Base-by-base conservation (phyloP, 1,284 basidiomycete species). In the Cystobasidium sp. region DNA sequence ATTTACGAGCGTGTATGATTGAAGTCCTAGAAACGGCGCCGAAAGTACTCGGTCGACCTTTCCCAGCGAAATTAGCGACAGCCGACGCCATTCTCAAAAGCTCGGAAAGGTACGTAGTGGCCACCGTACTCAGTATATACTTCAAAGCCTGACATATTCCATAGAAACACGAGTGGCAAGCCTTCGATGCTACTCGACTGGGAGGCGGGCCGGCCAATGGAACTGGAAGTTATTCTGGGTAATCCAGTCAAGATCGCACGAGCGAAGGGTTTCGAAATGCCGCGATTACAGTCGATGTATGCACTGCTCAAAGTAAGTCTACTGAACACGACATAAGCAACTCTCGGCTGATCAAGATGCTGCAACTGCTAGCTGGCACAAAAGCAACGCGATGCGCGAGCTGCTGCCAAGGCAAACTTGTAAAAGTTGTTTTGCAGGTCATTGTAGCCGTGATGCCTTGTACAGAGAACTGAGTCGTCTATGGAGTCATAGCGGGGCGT, bases 181-280 rank as follows among this genome's bases (percentile, higher is more conserved):
- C 84, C 84, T 8, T 82, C 81, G 65, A 85, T 85, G 84, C 77
- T 84, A 31, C 76, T 83, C 16, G 84, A 85, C 74, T 84, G 84
- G 83, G 80, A 82, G 56, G 77, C 78, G 0, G 79, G 78, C 1
- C 73, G 80, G 7, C 80, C 81, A 9, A 81, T 85, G 80, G 84
- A 85, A 75, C 76, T 84, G 1, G 83, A 85, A 69, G 83, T 83
- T 3, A 81, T 81, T 20, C 75, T 81, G 10, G 81, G 81, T 6
- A 81, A 81, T 63, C 80, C 80, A 47, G 74, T 77, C 18, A 76
- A 81, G 8, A 80, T 83, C 41, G 84, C 83, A 1, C 75, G 79
- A 52, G 76, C 79, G 37, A 79, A 82, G 53, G 82, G 82, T 0
- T 76, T 82, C 14, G 80, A 81, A 20, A 83, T 84, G 81, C 81